phyloP scores from a whole-genome alignment of 116 monocot species.

The Thalassia testudinum region DNA sequence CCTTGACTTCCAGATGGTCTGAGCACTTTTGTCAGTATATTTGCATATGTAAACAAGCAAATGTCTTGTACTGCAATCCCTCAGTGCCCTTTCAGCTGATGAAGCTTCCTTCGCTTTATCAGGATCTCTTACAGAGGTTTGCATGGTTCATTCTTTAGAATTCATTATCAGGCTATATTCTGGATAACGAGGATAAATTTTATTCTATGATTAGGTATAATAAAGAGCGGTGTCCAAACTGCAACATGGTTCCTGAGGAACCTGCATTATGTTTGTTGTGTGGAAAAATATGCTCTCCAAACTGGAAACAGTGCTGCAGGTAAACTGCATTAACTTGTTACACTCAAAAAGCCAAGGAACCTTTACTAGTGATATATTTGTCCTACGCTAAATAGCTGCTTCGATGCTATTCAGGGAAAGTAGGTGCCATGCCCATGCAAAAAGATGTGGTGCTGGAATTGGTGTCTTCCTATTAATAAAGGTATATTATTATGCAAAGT shows the following conservation, averaged over 20 bases:
- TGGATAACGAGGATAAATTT: neutral
- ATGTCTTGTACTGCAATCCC: slow-evolving; percentile 37
- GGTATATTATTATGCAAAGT: slow-evolving; percentile 28
- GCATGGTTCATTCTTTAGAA: neutral
- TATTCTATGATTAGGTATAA: slow-evolving; percentile 46
- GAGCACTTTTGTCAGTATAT: slow-evolving; percentile 47
- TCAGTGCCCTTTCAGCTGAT: slow-evolving; percentile 84
- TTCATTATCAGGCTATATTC: neutral
- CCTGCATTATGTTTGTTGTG: slow-evolving; percentile 93
- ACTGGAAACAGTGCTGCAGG: slow-evolving; percentile 77
- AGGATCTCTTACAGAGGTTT: slow-evolving; percentile 86
- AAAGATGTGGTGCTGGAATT: slow-evolving; percentile 79
- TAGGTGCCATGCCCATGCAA: slow-evolving; percentile 66
- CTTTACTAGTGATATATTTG: neutral
- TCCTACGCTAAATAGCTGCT: neutral
- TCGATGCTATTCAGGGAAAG: slow-evolving; percentile 19
- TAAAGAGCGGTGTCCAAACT: slow-evolving; percentile 51
- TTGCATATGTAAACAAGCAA: slow-evolving; percentile 16
- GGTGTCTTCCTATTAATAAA: slow-evolving; percentile 80
- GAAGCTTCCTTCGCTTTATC: slow-evolving; percentile 61
- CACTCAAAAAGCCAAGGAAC: too few relatives aligned
- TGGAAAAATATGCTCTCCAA: slow-evolving; percentile 70
- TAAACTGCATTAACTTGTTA: slow-evolving; percentile 9
- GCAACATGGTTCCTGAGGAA: slow-evolving; percentile 40
- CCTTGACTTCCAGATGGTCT: slow-evolving; percentile 62